These are phyloP conservation scores for Stagonosporopsis vannaccii DNA, from an alignment of 2,329 filamentous ascomycete species.

Conservation along the genomic window DNA sequence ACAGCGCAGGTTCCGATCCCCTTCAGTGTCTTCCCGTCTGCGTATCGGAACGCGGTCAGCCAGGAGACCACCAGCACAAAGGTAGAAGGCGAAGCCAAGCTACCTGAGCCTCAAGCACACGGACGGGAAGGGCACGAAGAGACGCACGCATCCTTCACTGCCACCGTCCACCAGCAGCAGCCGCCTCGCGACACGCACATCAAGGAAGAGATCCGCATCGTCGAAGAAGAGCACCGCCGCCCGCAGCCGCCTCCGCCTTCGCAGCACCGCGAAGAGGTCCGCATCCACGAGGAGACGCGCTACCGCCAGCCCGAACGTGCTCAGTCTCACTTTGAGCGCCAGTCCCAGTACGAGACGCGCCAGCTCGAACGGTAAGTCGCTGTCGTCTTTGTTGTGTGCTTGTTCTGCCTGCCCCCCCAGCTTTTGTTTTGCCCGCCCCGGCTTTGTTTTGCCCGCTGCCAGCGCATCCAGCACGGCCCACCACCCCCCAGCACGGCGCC, in stretches of 20 bases:
- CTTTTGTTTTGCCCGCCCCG: slow-evolving; percentile 14
- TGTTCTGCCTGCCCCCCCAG: not conserved
- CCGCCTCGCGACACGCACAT: slow-evolving; percentile 59
- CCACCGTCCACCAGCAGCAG: slow-evolving; percentile 55
- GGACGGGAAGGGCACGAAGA: slow-evolving; percentile 97
- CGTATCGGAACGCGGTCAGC: slow-evolving; percentile 74
- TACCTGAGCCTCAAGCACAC: slow-evolving; percentile 75
- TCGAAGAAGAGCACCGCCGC: slow-evolving; percentile 79
- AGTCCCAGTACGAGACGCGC: slow-evolving; percentile 27
- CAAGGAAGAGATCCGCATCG: slow-evolving; percentile 88
- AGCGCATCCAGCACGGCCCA: slow-evolving; percentile 41
- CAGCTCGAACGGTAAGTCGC: slow-evolving; percentile 41
- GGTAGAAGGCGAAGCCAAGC: slow-evolving; percentile 88
- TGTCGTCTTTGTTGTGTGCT: slow-evolving; percentile 13
- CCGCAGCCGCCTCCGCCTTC: slow-evolving; percentile 58
- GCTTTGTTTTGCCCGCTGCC: slow-evolving; percentile 30
- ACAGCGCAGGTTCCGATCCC: slow-evolving; percentile 71
- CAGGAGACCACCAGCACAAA: slow-evolving; percentile 72
- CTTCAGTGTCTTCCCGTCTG: slow-evolving; percentile 99
- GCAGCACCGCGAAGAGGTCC: slow-evolving; percentile 43
- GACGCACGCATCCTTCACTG: slow-evolving; percentile 64
- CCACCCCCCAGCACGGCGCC: slow-evolving; percentile 31
- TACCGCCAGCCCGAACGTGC: slow-evolving; percentile 39
- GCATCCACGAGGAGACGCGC: slow-evolving; percentile 45
- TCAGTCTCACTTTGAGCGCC: slow-evolving; percentile 37